Conservation (phyloP, 129 eudicot species). For the Chrysanthemum makinoi region DNA sequence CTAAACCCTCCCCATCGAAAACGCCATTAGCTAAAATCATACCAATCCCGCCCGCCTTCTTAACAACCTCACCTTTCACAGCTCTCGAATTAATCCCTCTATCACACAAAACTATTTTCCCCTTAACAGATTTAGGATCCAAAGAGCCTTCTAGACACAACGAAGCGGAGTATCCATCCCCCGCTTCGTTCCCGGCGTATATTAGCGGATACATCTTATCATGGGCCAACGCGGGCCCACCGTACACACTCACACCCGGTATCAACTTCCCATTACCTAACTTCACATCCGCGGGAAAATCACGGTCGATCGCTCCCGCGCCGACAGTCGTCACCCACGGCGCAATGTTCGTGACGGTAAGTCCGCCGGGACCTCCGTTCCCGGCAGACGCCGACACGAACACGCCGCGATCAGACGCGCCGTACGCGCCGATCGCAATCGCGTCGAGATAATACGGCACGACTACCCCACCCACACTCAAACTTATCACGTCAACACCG, state of each 20-base stretch:
- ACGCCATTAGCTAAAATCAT: conserved; percentile 95
- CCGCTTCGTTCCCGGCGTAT: conserved; percentile 73
- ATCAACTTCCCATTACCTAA: conserved; percentile 80
- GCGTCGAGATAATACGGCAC: conserved; percentile 88
- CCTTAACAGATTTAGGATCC: conserved; percentile 54
- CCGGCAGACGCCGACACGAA: conserved; percentile 96
- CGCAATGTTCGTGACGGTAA: conserved; percentile 81
- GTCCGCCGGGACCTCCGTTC: conserved; percentile 90
- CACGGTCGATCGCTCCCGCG: conserved; percentile 83
- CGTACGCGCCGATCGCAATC: conserved; percentile 78
- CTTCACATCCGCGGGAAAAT: conserved; percentile 85
- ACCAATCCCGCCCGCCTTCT: conserved; percentile 83
- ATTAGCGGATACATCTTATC: conserved; percentile 60
- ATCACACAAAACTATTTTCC: conserved; percentile 86
- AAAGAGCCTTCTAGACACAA: conserved; percentile 83
- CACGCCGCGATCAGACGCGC: conserved; percentile 66
- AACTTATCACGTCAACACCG: conserved; percentile 81
- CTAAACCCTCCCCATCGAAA: conserved; percentile 92
- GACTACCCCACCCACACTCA: conserved; percentile 80
- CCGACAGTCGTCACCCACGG: conserved; percentile 99
- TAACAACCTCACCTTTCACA: conserved; percentile 82
- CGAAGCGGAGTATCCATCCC: conserved; percentile 87
- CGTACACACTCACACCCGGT: conserved; percentile 76
- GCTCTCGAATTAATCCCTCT: conserved; percentile 89
- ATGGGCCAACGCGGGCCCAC: conserved; percentile 64